Conservation (phyloP, 176 grass and related monocot species). For the Canna indica region DNA sequence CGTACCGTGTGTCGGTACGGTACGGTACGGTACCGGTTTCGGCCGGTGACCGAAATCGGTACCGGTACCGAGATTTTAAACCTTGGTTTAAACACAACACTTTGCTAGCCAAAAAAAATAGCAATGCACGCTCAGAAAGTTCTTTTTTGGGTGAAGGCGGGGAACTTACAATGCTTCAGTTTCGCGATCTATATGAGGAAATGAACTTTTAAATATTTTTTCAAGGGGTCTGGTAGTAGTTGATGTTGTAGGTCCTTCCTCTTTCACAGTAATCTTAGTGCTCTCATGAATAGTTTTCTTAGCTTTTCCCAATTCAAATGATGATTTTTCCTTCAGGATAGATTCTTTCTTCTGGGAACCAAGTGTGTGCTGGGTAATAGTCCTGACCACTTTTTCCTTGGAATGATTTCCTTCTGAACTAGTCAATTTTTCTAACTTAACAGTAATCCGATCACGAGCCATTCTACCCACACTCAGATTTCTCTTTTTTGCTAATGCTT, state of each 20-base stretch:
- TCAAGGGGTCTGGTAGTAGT: conserved; percentile 14
- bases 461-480: conserved; percentile 22
- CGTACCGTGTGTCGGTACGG: no score
- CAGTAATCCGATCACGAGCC: conserved; percentile 9
- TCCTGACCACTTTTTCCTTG: conserved; percentile 17
- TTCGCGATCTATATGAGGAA: conserved; percentile 53
- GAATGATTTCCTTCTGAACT: background rate
- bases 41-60: no score
- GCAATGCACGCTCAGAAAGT: background rate
- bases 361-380: conserved; percentile 2
- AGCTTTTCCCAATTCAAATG: conserved; percentile 12
- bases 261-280: conserved; percentile 5
- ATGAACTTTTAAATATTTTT: conserved; percentile 24
- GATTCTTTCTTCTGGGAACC: conserved; percentile 14
- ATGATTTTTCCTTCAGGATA: background rate
- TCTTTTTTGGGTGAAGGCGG: background rate
- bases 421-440: background rate
- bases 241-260: conserved; percentile 10
- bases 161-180: conserved; percentile 47
- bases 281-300: background rate
- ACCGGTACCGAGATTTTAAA: no score
- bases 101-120: no score
- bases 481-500: conserved; percentile 23
- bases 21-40: no score
- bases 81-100: no score